phyloP scores from a whole-genome alignment of 139 green algal species.

The Chloropicon primus region DNA sequence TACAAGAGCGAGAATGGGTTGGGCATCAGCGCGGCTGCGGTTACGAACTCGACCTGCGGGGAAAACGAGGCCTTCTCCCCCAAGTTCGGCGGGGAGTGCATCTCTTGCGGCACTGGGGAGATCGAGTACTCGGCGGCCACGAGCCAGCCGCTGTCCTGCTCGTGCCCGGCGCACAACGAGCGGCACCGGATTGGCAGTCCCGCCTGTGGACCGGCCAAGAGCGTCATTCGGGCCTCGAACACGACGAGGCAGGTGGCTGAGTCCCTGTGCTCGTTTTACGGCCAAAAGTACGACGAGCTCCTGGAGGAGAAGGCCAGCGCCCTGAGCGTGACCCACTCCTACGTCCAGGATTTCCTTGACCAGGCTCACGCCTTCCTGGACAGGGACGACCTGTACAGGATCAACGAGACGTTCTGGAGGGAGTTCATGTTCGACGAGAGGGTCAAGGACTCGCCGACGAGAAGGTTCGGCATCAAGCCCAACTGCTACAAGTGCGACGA shows the following conservation, averaged over 20 bases:
- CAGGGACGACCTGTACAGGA: background rate
- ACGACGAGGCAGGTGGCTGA: background rate
- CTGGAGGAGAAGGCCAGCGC: background rate
- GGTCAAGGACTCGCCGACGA: background rate
- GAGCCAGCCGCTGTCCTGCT: background rate
- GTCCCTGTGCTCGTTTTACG: background rate
- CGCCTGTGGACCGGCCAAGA: background rate
- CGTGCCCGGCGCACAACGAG: background rate
- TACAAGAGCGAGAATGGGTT: background rate
- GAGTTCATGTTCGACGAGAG: background rate
- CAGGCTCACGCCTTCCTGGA: background rate
- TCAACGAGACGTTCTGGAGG: background rate
- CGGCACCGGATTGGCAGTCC: background rate
- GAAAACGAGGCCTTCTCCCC: background rate
- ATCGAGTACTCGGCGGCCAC: background rate
- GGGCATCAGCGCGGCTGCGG: background rate
- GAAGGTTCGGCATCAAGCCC: background rate
- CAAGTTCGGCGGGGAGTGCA: background rate
- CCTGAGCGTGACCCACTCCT: background rate
- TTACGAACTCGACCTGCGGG: background rate
- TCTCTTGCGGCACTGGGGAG: background rate
- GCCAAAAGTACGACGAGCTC: background rate
- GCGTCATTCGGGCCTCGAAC: background rate
- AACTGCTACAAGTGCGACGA: background rate
- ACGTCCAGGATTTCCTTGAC: background rate